Evolutionary conservation across 345 rosid species (phyloP).

Genomic region (Gynandropsis gynandra): DNA sequence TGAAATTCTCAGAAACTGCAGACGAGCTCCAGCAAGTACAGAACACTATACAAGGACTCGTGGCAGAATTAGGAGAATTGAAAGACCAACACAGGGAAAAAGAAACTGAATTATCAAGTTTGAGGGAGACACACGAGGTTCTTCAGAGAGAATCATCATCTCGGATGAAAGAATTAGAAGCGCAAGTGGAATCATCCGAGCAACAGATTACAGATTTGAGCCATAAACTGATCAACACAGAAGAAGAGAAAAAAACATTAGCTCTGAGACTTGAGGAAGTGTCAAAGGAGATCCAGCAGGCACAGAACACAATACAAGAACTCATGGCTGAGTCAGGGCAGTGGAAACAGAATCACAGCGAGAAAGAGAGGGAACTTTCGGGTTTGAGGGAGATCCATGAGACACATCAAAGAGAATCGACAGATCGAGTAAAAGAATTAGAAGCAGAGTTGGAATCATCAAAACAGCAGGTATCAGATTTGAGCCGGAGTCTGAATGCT

Average conservation of each 20-base stretch:
- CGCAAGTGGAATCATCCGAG: slow-evolving; percentile 43
- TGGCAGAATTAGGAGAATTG: slow-evolving; percentile 37
- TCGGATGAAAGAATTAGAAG: slow-evolving; percentile 22
- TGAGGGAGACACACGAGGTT: slow-evolving; percentile 46
- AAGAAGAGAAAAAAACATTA: slow-evolving; percentile 52
- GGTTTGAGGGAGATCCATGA: slow-evolving; percentile 39
- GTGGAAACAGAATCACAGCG: slow-evolving; percentile 48
- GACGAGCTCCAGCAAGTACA: slow-evolving; percentile 44
- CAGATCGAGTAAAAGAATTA: slow-evolving; percentile 24
- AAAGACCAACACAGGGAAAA: slow-evolving; percentile 43
- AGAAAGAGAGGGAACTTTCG: slow-evolving; percentile 50
- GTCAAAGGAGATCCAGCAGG: slow-evolving; percentile 40
- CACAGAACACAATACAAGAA: slow-evolving; percentile 32
- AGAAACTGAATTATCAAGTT: slow-evolving; percentile 46
- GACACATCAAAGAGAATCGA: slow-evolving; percentile 39
- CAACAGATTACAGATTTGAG: slow-evolving; percentile 40
- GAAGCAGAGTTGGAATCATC: slow-evolving; percentile 42
- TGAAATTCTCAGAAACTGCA: slow-evolving; percentile 44
- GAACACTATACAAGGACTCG: slow-evolving; percentile 31
- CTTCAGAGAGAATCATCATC: slow-evolving; percentile 44
- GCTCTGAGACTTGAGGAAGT: slow-evolving; percentile 36
- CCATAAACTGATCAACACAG: slow-evolving; percentile 31
- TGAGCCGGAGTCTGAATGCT: slow-evolving; percentile 37
- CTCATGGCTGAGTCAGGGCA: slow-evolving; percentile 35
- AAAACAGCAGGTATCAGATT: slow-evolving; percentile 39